phyloP scores from a whole-genome alignment of 75 land plant species.

The Ceratopteris richardii region DNA sequence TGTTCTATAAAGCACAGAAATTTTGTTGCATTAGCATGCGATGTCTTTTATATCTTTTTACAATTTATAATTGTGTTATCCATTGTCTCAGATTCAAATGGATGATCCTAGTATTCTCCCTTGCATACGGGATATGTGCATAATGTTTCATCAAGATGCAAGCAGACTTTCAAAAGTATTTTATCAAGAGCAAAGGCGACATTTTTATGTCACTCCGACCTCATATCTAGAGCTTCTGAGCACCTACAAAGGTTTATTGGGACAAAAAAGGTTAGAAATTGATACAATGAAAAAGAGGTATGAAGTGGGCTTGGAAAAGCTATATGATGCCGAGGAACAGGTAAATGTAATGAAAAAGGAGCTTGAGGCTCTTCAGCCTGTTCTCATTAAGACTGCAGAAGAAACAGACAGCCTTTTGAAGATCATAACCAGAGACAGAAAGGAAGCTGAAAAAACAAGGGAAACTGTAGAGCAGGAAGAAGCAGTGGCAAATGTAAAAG shows the following conservation, averaged over 20 bases:
- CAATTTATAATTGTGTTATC: too few species aligned
- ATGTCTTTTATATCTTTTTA: too few species aligned
- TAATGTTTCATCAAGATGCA: constrained; percentile 26
- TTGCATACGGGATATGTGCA: constrained; percentile 34
- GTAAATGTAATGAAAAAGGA: constrained; percentile 31
- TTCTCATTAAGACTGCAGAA: constrained; percentile 27
- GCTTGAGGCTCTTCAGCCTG: constrained; percentile 28
- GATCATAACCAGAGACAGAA: constrained; percentile 22
- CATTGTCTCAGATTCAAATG: constrained; percentile 16
- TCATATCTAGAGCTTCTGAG: constrained; percentile 33
- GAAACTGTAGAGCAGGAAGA: constrained; percentile 26
- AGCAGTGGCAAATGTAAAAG: constrained; percentile 32
- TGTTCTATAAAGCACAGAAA: too few species aligned
- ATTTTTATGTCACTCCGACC: constrained; percentile 35
- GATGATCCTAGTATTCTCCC: constrained; percentile 14
- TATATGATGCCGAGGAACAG: constrained; percentile 27
- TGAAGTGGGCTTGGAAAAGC: constrained; percentile 31
- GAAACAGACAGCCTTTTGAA: constrained; percentile 18
- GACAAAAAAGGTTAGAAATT: constrained; percentile 20
- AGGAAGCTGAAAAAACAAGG: constrained; percentile 34
- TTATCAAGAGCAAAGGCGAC: constrained; percentile 21
- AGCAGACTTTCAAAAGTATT: constrained; percentile 11
- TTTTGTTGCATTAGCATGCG: too few species aligned
- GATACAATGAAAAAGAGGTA: constrained; percentile 25
- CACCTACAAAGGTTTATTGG: constrained; percentile 28